Percentiles rank a stretch among this genome's conserved stretches.
Conservation (phyloP, 768 basidiomycete species). For the Xerocomus brunneocitrinus region DNA sequence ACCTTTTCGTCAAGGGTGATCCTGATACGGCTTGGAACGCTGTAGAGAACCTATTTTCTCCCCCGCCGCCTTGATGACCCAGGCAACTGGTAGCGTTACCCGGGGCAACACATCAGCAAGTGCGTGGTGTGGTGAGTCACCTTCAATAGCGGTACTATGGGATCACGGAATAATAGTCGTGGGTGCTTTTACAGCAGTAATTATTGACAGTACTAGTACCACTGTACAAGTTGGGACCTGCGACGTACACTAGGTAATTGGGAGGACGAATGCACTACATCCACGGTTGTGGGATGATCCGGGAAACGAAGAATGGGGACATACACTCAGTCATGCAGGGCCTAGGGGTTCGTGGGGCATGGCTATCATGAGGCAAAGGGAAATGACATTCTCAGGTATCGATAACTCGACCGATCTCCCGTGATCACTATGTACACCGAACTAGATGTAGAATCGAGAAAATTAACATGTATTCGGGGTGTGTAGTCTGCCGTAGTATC, state of each 20-base stretch:
- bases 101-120: neutral
- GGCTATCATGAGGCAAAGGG: too few species aligned
- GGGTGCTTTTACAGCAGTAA: neutral
- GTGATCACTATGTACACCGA: too few species aligned
- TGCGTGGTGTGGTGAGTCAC: neutral
- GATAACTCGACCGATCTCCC: too few species aligned
- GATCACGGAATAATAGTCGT: neutral
- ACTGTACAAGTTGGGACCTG: neutral
- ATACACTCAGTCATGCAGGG: too few species aligned
- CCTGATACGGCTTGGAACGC: slow-evolving; percentile 8
- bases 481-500: too few species aligned
- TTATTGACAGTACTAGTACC: neutral
- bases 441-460: too few species aligned
- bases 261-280: neutral
- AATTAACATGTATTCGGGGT: too few species aligned
- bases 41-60: slow-evolving; percentile 8
- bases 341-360: too few species aligned
- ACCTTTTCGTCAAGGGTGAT: neutral
- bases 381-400: too few species aligned
- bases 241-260: neutral
- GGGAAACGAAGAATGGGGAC: too few species aligned
- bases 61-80: neutral
- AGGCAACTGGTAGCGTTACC: neutral
- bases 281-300: neutral
- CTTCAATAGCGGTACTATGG: neutral